Percentiles rank a stretch among this genome's conserved stretches.
These are phyloP conservation scores for Calonectria pseudoturangicola DNA, from an alignment of 2,329 filamentous ascomycete genomes.

Conservation along the genomic window DNA sequence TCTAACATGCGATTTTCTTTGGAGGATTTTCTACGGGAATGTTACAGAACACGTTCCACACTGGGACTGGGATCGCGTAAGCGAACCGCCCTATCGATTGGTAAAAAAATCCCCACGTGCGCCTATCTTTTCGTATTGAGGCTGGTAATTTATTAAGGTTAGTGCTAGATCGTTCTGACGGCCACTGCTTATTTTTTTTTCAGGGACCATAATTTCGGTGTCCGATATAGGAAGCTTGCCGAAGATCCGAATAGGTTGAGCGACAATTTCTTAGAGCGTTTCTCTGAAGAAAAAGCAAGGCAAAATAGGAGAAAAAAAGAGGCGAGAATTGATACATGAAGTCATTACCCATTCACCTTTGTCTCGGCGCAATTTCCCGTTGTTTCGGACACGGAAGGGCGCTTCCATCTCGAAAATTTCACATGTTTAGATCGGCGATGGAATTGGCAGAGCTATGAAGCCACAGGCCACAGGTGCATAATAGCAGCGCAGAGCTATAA, in stretches of 20 bases:
- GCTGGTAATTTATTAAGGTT: constrained; percentile 20
- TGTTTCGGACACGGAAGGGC: not conserved
- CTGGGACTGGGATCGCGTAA: constrained; percentile 4
- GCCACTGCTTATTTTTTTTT: not conserved
- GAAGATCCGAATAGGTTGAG: not conserved
- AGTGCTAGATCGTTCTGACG: constrained; percentile 2
- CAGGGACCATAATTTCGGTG: constrained; percentile 10
- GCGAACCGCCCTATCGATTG: constrained; percentile 2
- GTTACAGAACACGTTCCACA: not conserved
- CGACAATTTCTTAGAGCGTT: not conserved
- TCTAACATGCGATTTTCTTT: not conserved
- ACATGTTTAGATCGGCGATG: not conserved
- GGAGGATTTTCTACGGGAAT: not conserved
- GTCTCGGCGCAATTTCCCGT: constrained; percentile 8
- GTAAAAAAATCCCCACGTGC: constrained; percentile 7
- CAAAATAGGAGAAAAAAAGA: not conserved
- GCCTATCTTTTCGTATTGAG: constrained; percentile 11
- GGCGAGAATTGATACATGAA: not conserved
- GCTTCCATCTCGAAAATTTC: not conserved
- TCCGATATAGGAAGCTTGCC: constrained; percentile 6
- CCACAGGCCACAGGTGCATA: not conserved
- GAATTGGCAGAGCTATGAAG: not conserved
- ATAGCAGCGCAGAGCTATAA: not conserved
- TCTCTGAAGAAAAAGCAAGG: not conserved
- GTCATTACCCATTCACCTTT: not conserved